A percentile compares a stretch with the other conserved stretches of the same genome.
phyloP scores from a whole-genome alignment of 345 rosid species.

The Lepidium sativum region DNA sequence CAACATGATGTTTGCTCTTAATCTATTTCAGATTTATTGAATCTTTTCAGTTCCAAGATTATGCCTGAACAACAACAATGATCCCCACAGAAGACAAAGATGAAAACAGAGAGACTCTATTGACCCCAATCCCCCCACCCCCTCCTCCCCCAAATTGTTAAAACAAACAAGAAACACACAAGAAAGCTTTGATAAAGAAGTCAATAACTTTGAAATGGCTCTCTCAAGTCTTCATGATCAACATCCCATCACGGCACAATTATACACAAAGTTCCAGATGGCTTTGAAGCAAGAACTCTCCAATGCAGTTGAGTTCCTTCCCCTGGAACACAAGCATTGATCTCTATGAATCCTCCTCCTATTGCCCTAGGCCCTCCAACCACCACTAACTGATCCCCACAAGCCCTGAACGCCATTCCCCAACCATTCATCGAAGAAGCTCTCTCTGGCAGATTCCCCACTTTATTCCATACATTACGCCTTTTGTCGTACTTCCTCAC shows the following conservation, averaged over 20 bases:
- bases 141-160: not conserved
- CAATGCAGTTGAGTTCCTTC: slow-evolving; percentile 34
- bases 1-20: slow-evolving; percentile 4
- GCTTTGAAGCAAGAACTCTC: slow-evolving; percentile 54
- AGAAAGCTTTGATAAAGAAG: not conserved
- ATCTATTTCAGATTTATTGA: slow-evolving; percentile 12
- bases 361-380: slow-evolving; percentile 51
- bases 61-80: slow-evolving; percentile 8
- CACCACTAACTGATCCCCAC: slow-evolving; percentile 60
- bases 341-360: slow-evolving; percentile 47
- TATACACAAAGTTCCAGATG: slow-evolving; percentile 55
- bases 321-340: slow-evolving; percentile 69
- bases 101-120: slow-evolving; percentile 3
- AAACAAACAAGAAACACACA: not conserved
- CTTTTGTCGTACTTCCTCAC: slow-evolving; percentile 53
- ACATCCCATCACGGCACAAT: slow-evolving; percentile 88
- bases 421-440: slow-evolving; percentile 62
- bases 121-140: slow-evolving; percentile 4
- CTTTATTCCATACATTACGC: slow-evolving; percentile 42
- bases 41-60: slow-evolving; percentile 12
- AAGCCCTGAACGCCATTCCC: slow-evolving; percentile 87
- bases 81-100: not conserved
- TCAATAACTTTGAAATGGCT: slow-evolving; percentile 17
- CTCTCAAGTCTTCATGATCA: slow-evolving; percentile 30
- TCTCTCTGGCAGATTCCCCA: slow-evolving; percentile 51